Evolutionary conservation across 106 monocot genomes (phyloP).

Genomic region (Cymbidium sinense): DNA sequence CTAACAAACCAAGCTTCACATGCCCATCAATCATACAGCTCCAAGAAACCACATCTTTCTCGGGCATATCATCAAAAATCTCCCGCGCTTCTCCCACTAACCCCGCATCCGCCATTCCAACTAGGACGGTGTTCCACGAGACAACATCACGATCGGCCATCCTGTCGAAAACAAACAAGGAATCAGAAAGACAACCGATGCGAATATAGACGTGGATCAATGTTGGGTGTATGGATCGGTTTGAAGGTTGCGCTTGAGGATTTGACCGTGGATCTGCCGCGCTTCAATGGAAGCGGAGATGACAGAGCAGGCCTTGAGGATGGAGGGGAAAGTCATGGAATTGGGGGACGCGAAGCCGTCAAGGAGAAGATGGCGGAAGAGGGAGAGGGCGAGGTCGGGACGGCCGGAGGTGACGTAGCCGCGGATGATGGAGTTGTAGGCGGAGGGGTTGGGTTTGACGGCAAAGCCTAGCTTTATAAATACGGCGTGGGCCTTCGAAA

Average conservation of each 20-base stretch:
- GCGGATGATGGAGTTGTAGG: conserved; percentile 13
- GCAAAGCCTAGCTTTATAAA: conserved; percentile 11
- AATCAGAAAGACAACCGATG: neutral
- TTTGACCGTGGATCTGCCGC: conserved; percentile 5
- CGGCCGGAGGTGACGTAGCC: neutral
- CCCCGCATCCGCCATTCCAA: conserved; percentile 7
- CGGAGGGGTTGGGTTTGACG: conserved; percentile 11
- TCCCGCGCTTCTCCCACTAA: conserved; percentile 7
- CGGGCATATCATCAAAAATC: conserved; percentile 7
- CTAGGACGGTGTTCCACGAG: conserved; percentile 16
- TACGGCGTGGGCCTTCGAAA: conserved; percentile 7
- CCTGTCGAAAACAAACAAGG: conserved; percentile 9
- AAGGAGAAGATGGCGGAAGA: conserved; percentile 4
- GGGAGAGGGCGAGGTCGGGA: neutral
- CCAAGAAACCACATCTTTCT: conserved; percentile 19
- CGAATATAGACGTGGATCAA: conserved; percentile 1
- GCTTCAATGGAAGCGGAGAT: neutral
- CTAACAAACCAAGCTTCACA: conserved; percentile 5
- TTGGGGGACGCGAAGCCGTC: conserved; percentile 6
- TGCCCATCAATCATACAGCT: conserved; percentile 19
- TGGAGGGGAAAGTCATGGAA: conserved; percentile 11
- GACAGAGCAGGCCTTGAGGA: conserved; percentile 11
- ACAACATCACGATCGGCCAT: conserved; percentile 11
- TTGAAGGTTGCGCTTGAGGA: neutral
- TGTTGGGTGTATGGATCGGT: conserved; percentile 2